Conservation (phyloP, 2,329 filamentous ascomycete genomes). For the Colletotrichum lini region DNA sequence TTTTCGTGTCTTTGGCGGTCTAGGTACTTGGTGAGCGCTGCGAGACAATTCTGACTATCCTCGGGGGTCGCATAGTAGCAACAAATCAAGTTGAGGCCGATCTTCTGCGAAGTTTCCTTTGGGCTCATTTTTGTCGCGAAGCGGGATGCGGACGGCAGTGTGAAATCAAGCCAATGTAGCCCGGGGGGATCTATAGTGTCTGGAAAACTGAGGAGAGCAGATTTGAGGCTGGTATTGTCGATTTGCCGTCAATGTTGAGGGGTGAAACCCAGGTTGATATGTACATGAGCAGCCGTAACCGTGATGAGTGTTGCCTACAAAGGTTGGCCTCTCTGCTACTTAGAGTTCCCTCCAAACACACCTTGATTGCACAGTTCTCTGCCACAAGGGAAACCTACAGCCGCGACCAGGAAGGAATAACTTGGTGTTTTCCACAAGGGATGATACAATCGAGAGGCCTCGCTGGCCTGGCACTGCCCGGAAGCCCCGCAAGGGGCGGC, state of each 20-base stretch:
- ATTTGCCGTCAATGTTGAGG: background rate
- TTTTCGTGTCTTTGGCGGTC: background rate
- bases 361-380: background rate
- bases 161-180: too few relatives aligned
- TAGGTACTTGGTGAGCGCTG: background rate
- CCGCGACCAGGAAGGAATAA: background rate
- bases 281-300: background rate
- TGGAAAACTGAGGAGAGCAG: background rate
- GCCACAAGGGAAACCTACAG: background rate
- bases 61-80: background rate
- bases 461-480: background rate
- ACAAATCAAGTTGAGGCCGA: background rate
- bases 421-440: background rate
- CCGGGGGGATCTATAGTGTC: too few relatives aligned
- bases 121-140: background rate
- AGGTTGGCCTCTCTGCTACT: background rate
- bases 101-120: background rate
- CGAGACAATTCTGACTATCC: background rate
- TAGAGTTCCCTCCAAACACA: background rate
- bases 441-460: background rate
- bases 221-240: too few relatives aligned
- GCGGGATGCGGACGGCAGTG: too few relatives aligned
- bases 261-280: background rate
- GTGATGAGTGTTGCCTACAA: background rate
- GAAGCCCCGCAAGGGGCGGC: too few relatives aligned